Evolutionary conservation across 2,329 filamentous ascomycete genomes (phyloP), one percentile per base, ranked within the genome.

Genomic region (Trichoderma guizhouense): DNA sequence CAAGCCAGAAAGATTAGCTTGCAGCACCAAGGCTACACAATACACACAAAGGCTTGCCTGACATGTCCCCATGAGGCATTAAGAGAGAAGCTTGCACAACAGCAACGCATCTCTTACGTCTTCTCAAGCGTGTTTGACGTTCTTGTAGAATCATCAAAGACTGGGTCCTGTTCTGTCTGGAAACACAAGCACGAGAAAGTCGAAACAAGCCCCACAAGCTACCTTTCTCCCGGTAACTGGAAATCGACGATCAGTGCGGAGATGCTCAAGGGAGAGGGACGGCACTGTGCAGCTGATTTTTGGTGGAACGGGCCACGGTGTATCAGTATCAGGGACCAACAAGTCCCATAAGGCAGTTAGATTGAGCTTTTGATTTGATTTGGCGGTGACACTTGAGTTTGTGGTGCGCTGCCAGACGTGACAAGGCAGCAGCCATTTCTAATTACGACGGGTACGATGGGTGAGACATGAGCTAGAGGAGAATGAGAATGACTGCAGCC

Each of bases 211-310:
- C 69, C 61, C 69, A 64, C 69, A 39, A 70, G 39, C 58, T 62
- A 70, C 67, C 67, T 53, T 32, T 61, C 63, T 53, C 47, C 43
- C 47, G 70, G 70, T 71, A 71, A 55, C 39, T 43, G 57, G 63
- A 43, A 67, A 67, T 60, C 70, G 70, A 71, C 70, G 70, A 71
- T 71, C 70, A 67, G 57, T 71, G 70, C 63, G 70, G 70, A 71
- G 70, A 58, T 28, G 39, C 57, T 63, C 67, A 58, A 71, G 69
- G 62, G 62, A 66, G 65, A 61, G 26, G 5, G 36, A 26, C 39
- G 57, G 36, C 34, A 39, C 55, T 60, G 53, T 60, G 53, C 21
- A 28, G 64, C 47, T 57, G 21, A 57, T 32, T 24, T 43, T 36
- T 26, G 21, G 53, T 39, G 65, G 26, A 68, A 68, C 65, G 65